Conservation (phyloP, 2,329 filamentous ascomycete genomes). For the Remersonia thermophila region DNA sequence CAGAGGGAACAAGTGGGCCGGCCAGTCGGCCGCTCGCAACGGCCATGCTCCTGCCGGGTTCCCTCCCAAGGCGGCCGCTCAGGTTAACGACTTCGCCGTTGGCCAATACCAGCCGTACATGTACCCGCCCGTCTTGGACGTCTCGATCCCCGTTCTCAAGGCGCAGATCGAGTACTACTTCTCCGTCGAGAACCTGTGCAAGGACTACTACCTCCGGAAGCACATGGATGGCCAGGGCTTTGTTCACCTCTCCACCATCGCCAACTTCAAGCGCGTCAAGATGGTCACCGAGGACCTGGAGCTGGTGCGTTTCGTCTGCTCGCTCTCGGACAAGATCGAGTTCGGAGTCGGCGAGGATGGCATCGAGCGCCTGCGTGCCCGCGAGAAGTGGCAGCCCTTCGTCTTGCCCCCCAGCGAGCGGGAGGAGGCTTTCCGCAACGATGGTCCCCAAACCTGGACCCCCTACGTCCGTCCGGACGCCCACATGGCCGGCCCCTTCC, state of each 20-base stretch:
- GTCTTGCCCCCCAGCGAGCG: slow-evolving; percentile 61
- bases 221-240: slow-evolving; percentile 96
- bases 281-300: slow-evolving; percentile 59
- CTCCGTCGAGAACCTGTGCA: slow-evolving; percentile 88
- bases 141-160: slow-evolving; percentile 29
- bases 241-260: slow-evolving; percentile 66
- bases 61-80: slow-evolving; percentile 19
- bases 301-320: slow-evolving; percentile 62
- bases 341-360: slow-evolving; percentile 64
- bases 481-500: slow-evolving; percentile 20
- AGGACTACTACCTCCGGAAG: slow-evolving; percentile 76
- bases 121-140: slow-evolving; percentile 13
- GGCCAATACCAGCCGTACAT: slow-evolving; percentile 44
- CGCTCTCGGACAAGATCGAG: slow-evolving; percentile 61
- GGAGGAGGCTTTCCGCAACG: slow-evolving; percentile 59
- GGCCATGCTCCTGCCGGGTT: slow-evolving; percentile 11
- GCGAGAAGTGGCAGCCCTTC: slow-evolving; percentile 69
- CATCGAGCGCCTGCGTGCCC: slow-evolving; percentile 63
- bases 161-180: slow-evolving; percentile 81
- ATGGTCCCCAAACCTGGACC: slow-evolving; percentile 42
- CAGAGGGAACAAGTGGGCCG: slow-evolving; percentile 14
- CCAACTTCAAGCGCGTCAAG: slow-evolving; percentile 77
- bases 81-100: slow-evolving; percentile 30
- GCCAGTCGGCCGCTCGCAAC: slow-evolving; percentile 11
- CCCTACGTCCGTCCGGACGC: slow-evolving; percentile 16